Base-by-base conservation (phyloP, 2,329 filamentous ascomycete species). In the Aspergillus quadrilineatus region DNA sequence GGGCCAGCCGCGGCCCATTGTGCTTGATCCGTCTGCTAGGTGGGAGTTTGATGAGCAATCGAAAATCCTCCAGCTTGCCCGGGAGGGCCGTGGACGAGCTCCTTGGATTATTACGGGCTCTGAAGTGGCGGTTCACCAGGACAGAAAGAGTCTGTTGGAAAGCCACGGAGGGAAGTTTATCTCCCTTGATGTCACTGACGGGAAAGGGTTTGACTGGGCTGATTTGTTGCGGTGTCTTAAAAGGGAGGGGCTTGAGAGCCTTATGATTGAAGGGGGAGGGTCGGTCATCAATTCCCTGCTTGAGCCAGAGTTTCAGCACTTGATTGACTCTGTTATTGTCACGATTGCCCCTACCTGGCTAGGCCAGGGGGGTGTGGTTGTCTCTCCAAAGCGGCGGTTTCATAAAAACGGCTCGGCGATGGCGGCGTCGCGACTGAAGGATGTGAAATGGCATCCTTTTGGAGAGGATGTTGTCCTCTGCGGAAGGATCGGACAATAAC, bases 181-280 rank as follows among this genome's bases (percentile, higher is more conserved):
- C 26, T 36, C 63, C n/a, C 51, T 73, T 4, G 59, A 67, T 3
- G 62, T 65, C 34, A 10, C 41, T 4, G 59, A 41, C 6, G 30
- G 51, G 4, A 50, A 50, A 3, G 58, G 57, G 4, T 65, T 74
- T 58, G 72, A 79, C 30, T 95, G 90, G 90, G 68, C 65, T 1
- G 76, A 79, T 30, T 78, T 94, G 4, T 73, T 94, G 14, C 68
- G 69, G 12, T 73, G 75, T 2, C 70, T 95, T 29, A 72, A 67
- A 17, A 66, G 64, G 1, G 78, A 88, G 62, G 85, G 85, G 1
- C 73, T 96, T 15, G 68, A 70, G 41, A 96, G 90, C 69, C 79
- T 97, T 51, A 97, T 97, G 93, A 81, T 97, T 41, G 93, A 97
- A 69, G 92, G 93, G 0, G 93, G 92, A 3, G 92, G 83, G 0